A percentile compares a stretch with the other conserved stretches of the same genome.
Conservation (phyloP, 805 yeast genomes). For the Saccharomycopsis schoenii region DNA sequence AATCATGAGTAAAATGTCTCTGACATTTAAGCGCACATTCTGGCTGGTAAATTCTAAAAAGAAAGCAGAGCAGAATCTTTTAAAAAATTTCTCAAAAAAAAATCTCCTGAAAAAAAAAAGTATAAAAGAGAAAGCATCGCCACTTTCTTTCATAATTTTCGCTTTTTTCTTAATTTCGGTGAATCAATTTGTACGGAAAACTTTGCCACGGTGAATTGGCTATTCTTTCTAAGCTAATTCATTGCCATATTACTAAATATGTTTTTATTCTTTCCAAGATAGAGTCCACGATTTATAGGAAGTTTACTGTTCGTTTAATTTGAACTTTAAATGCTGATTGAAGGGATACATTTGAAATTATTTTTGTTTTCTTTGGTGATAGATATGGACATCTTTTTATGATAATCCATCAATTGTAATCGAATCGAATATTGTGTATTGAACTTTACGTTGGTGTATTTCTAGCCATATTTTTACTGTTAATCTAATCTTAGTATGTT, state of each 20-base stretch:
- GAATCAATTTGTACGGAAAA: conserved; percentile 18
- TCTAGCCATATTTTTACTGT: too few species aligned
- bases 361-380: background rate
- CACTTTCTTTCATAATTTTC: background rate
- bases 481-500: too few species aligned
- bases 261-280: conserved; percentile 17
- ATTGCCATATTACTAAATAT: conserved; percentile 18
- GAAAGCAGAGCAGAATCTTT: too few species aligned
- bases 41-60: background rate
- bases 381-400: too few species aligned
- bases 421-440: too few species aligned
- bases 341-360: conserved; percentile 11
- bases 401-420: background rate
- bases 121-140: background rate
- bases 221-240: conserved; percentile 12
- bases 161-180: conserved; percentile 10
- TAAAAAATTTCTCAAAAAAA: background rate
- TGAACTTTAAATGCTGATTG: conserved; percentile 15
- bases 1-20: too few species aligned
- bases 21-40: too few species aligned
- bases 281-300: conserved; percentile 14
- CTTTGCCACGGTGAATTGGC: conserved; percentile 19
- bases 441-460: too few species aligned
- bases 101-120: background rate
- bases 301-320: conserved; percentile 11